A percentile compares a stretch with the other conserved stretches of the same genome.
Conservation (phyloP, 768 basidiomycete species). For the Collybia mongolica region DNA sequence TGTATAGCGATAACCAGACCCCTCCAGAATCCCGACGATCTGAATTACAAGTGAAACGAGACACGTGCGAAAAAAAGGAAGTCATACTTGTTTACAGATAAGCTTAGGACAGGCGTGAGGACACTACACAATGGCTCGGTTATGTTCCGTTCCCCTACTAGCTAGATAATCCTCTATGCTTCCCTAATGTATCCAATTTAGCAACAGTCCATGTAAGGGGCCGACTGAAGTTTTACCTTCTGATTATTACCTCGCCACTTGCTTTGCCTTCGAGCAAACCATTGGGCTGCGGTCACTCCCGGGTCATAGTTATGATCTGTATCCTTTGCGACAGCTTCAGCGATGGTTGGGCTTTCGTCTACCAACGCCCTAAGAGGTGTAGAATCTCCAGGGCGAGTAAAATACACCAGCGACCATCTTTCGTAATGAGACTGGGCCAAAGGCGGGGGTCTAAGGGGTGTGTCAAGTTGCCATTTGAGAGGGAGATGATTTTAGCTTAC, state of each 20-base stretch:
- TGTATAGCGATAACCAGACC: too few species aligned
- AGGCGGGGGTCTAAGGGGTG: slow-evolving; percentile 40
- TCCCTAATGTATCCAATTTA: neutral
- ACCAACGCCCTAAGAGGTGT: slow-evolving; percentile 42
- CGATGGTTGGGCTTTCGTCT: slow-evolving; percentile 44
- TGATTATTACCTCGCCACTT: slow-evolving; percentile 17
- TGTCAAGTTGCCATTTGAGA: slow-evolving; percentile 2
- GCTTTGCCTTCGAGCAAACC: slow-evolving; percentile 24
- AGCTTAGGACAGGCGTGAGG: too few species aligned
- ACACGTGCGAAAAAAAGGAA: too few species aligned
- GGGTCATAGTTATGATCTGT: slow-evolving; percentile 17
- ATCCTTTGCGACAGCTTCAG: slow-evolving; percentile 33
- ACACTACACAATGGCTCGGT: slow-evolving; percentile 5
- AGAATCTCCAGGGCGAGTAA: slow-evolving; percentile 53
- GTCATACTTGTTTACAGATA: too few species aligned
- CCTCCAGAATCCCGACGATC: too few species aligned
- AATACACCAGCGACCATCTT: slow-evolving; percentile 62
- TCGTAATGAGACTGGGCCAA: slow-evolving; percentile 44
- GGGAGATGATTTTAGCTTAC: slow-evolving; percentile 16
- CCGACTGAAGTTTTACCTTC: slow-evolving; percentile 10
- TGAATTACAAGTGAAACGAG: too few species aligned
- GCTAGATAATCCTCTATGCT: slow-evolving; percentile 11
- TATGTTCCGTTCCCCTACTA: slow-evolving; percentile 16
- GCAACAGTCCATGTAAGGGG: neutral
- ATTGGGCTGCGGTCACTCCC: slow-evolving; percentile 24